phyloP scores from a whole-genome alignment of 176 grass and related monocot species.

The Saccharum officinarum region DNA sequence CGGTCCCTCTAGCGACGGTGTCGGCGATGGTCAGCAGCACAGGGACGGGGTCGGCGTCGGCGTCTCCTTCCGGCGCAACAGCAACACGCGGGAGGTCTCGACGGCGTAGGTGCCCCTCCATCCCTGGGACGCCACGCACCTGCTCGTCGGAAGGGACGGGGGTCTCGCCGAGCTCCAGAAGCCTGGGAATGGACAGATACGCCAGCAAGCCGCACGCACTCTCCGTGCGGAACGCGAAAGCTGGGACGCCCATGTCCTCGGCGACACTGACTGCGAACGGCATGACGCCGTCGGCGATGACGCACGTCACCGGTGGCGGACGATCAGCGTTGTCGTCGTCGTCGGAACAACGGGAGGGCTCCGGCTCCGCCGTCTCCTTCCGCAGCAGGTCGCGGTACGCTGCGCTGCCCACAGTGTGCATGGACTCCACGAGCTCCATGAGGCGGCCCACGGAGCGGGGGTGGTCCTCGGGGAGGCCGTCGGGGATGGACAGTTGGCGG shows the following conservation, averaged over 20 bases:
- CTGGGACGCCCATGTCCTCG: conserved; percentile 4
- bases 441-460: background rate
- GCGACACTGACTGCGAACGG: background rate
- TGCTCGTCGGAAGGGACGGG: background rate
- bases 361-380: too few relatives aligned
- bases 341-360: too few relatives aligned
- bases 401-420: background rate
- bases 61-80: too few relatives aligned
- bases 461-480: conserved; percentile 26
- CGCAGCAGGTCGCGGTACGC: conserved; percentile 28
- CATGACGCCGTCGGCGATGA: background rate
- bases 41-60: background rate
- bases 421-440: conserved; percentile 9
- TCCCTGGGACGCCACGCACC: background rate
- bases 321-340: background rate
- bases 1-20: background rate
- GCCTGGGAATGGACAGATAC: background rate
- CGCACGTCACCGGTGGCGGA: conserved; percentile 2
- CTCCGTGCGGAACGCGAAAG: background rate
- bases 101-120: conserved; percentile 1
- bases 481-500: conserved; percentile 14
- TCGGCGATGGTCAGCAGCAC: background rate
- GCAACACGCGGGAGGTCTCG: background rate
- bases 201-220: background rate
- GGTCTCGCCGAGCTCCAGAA: background rate